Conservation (phyloP, 2,329 filamentous ascomycete genomes). For the Helicocarpus griseus region DNA sequence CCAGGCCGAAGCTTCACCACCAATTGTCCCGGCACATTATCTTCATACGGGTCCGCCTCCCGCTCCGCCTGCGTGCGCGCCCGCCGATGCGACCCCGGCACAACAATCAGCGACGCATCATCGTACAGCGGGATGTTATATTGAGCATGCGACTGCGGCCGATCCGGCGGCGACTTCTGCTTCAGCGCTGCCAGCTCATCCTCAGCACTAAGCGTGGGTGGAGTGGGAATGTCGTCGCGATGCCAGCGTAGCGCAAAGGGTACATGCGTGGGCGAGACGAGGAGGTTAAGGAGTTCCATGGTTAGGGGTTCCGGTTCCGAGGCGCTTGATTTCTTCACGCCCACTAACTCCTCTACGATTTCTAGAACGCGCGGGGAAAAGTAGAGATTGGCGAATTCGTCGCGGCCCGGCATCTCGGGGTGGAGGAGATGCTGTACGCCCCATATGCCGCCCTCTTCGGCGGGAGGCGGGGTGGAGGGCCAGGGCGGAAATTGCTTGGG, state of each 20-base stretch:
- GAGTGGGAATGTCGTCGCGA: slow-evolving; percentile 64
- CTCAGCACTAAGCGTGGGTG: slow-evolving; percentile 46
- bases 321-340: slow-evolving; percentile 25
- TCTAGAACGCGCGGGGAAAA: slow-evolving; percentile 57
- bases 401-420: slow-evolving; percentile 54
- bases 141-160: slow-evolving; percentile 64
- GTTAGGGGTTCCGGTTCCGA: slow-evolving; percentile 56
- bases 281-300: slow-evolving; percentile 82
- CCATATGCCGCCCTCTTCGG: slow-evolving; percentile 61
- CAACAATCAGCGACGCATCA: slow-evolving; percentile 62
- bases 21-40: slow-evolving; percentile 52
- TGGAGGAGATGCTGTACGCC: slow-evolving; percentile 79
- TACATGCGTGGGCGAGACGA: slow-evolving; percentile 57
- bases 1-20: slow-evolving; percentile 59
- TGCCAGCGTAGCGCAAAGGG: slow-evolving; percentile 77
- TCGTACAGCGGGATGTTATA: slow-evolving; percentile 78
- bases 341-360: slow-evolving; percentile 57
- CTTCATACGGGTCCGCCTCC: slow-evolving; percentile 54
- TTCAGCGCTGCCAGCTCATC: slow-evolving; percentile 57
- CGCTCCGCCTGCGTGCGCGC: slow-evolving; percentile 62
- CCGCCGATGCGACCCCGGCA: slow-evolving; percentile 66
- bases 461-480: slow-evolving; percentile 45
- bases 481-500: slow-evolving; percentile 90
- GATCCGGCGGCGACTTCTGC: slow-evolving; percentile 33
- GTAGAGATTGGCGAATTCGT: slow-evolving; percentile 58